Evolutionary conservation across 805 yeast species (phyloP).

Genomic region (Wickerhamiella sergipiensis): DNA sequence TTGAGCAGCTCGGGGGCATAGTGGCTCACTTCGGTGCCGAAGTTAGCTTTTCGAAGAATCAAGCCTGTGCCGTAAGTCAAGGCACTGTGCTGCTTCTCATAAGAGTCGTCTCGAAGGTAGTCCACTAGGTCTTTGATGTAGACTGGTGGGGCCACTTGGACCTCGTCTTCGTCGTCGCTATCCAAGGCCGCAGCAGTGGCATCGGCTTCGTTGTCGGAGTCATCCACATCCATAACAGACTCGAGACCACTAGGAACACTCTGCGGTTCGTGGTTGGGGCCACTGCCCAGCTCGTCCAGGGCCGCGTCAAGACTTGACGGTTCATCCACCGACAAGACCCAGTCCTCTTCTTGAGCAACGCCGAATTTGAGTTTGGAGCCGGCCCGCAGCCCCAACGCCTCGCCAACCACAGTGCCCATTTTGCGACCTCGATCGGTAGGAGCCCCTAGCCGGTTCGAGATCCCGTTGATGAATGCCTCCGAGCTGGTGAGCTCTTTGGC

Average conservation of each 20-base stretch:
- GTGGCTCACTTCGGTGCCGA: conserved; percentile 46
- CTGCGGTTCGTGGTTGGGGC: neutral
- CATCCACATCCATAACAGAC: neutral
- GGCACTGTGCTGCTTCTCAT: conserved; percentile 39
- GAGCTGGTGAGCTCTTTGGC: conserved; percentile 26
- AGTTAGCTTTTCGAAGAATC: conserved; percentile 47
- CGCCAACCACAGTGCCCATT: conserved; percentile 47
- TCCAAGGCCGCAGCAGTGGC: conserved; percentile 12
- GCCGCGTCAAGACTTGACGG: conserved; percentile 6
- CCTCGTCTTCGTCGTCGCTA: conserved; percentile 23
- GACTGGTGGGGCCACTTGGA: conserved; percentile 36
- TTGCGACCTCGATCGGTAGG: conserved; percentile 32
- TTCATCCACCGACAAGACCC: conserved; percentile 14
- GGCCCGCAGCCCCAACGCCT: conserved; percentile 21
- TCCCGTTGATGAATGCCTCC: conserved; percentile 32
- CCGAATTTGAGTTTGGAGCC: conserved; percentile 20
- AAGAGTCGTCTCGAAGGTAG: conserved; percentile 36
- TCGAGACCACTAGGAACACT: neutral
- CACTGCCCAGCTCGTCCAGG: neutral
- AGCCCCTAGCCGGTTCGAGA: conserved; percentile 44
- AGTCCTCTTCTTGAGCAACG: conserved; percentile 12
- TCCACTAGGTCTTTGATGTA: conserved; percentile 60
- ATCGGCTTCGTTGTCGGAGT: conserved; percentile 22
- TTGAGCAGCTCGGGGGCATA: conserved; percentile 43
- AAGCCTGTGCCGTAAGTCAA: conserved; percentile 42